phyloP scores from a whole-genome alignment of 176 grass and related monocot species.

The Tillandsia fasciculata region DNA sequence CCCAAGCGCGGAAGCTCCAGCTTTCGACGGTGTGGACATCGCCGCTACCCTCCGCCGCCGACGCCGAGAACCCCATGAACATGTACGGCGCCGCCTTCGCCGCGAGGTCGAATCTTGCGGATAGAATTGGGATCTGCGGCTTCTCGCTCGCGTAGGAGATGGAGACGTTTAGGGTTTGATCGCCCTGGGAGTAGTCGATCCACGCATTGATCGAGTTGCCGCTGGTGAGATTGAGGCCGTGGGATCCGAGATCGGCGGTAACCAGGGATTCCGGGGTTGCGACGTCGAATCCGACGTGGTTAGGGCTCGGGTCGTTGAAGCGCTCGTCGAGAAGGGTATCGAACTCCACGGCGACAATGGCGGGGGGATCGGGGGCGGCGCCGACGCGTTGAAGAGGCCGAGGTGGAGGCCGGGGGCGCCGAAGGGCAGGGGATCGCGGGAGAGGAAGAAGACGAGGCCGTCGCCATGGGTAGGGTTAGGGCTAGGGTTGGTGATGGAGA shows the following conservation, averaged over 20 bases:
- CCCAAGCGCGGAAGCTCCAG: constrained; percentile 37
- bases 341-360: background rate
- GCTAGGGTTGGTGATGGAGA: background rate
- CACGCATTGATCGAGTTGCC: constrained; percentile 30
- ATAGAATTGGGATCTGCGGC: constrained; percentile 13
- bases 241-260: constrained; percentile 9
- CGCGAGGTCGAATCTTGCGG: constrained; percentile 1
- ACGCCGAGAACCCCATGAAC: constrained; percentile 40
- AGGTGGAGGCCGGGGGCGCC: background rate
- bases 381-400: background rate
- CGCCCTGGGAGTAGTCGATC: constrained; percentile 25
- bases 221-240: constrained; percentile 19
- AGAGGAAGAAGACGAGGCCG: constrained; percentile 10
- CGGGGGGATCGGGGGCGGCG: background rate
- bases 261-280: background rate
- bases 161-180: constrained; percentile 24
- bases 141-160: constrained; percentile 21
- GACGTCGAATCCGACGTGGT: background rate
- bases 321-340: background rate
- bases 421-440: constrained; percentile 12
- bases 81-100: constrained; percentile 19
- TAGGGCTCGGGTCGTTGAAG: no score
- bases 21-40: constrained; percentile 28
- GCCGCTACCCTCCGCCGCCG: constrained; percentile 10
- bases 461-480: background rate